These are phyloP conservation scores for Gaultheria prostrata DNA, from an alignment of 148 eudicot genomes.

Conservation along the genomic window DNA sequence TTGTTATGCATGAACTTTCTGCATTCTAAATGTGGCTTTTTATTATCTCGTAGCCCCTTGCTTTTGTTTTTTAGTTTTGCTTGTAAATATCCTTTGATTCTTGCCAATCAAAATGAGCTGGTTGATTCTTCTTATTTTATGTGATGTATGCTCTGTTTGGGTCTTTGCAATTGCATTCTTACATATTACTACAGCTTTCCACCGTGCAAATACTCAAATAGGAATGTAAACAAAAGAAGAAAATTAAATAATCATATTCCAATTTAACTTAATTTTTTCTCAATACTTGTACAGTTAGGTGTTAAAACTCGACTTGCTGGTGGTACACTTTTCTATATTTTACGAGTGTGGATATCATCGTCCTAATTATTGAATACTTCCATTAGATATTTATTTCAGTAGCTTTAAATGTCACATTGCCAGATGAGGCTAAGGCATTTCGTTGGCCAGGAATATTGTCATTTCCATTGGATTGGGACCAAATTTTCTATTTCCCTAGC, in stretches of 20 bases:
- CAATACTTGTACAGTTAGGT: background rate
- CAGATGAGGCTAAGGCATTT: background rate
- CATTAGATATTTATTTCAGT: background rate
- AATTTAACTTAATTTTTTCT: background rate
- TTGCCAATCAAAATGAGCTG: background rate
- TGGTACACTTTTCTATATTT: background rate
- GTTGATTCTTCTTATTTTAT: background rate
- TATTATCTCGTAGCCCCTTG: no score
- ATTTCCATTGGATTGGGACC: conserved; percentile 8
- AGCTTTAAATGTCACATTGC: background rate
- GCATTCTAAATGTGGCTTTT: background rate
- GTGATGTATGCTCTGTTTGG: background rate
- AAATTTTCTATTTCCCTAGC: background rate
- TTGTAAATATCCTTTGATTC: background rate
- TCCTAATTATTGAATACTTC: background rate
- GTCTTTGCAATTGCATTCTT: background rate
- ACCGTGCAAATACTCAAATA: background rate
- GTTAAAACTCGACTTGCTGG: background rate
- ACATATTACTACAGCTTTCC: background rate
- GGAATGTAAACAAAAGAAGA: background rate
- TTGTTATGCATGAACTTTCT: background rate
- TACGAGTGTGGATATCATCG: background rate
- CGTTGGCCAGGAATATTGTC: background rate
- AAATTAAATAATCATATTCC: background rate
- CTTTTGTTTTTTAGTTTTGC: background rate